Percentiles rank a stretch among this genome's conserved stretches.
Evolutionary conservation across 805 yeast genomes (phyloP).

Genomic region (Candida railenensis): DNA sequence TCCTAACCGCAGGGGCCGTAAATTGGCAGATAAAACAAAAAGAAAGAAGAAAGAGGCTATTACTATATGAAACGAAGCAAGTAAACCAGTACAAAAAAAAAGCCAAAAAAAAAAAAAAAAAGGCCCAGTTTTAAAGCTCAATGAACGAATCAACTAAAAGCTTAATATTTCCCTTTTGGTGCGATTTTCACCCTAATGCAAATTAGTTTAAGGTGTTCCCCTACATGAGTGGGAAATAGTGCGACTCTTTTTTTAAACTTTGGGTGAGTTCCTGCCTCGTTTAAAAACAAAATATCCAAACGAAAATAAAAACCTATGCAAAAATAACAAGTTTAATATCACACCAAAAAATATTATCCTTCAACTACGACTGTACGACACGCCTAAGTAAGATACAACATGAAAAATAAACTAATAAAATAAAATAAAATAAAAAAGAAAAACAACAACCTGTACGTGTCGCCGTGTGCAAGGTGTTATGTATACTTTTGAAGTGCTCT

Average conservation of each 20-base stretch:
- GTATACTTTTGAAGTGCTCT: too few species aligned
- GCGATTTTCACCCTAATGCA: background rate
- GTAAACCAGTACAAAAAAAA: background rate
- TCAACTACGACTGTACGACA: background rate
- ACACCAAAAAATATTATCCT: background rate
- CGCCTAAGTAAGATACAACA: background rate
- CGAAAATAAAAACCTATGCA: background rate
- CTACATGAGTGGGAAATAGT: background rate
- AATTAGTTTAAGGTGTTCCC: background rate
- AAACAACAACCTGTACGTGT: background rate
- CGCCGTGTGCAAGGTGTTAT: too few species aligned
- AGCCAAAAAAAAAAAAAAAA: too few species aligned
- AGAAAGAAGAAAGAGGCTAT: too few species aligned
- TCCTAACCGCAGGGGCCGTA: too few species aligned
- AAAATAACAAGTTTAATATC: background rate
- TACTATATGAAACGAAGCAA: too few species aligned
- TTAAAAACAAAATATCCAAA: background rate
- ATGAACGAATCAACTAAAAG: background rate
- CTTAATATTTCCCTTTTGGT: background rate
- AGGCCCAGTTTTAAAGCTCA: background rate
- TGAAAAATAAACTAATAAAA: background rate
- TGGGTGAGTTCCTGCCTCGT: conserved; percentile 1
- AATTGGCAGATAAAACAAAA: too few species aligned
- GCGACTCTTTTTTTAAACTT: background rate
- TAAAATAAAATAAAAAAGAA: background rate